Evolutionary conservation across 805 yeast species (phyloP), one percentile per base, ranked within the genome.

Genomic region (Yamadazyma tumulicola): DNA sequence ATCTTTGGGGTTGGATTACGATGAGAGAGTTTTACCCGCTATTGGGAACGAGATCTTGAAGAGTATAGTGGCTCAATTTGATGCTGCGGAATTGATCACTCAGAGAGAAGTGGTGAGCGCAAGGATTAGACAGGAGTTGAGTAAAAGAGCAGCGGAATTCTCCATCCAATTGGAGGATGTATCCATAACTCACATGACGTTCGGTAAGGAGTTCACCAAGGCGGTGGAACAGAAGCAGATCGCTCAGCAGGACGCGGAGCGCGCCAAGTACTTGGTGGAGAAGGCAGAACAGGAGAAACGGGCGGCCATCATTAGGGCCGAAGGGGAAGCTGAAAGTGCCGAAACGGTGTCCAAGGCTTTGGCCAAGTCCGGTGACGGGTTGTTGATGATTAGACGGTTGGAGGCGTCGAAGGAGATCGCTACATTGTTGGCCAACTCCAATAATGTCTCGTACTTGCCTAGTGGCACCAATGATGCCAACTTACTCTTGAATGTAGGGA

Each of bases 321-420:
- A 93, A 65, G 98, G 97, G 66, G 98, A 93, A 67, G 98, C 98
- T 32, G 97, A 93, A 62, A 87, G 96, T 39, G 98, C 98, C 3
- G 97, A 93, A 41, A 80, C 80, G 42, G 93, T 93, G 43, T 87
- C 96, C 22, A 85, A 81, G 62, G 97, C 97, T 4, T 75, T 93
- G 47, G 77, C 81, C 35, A 89, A 88, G 68, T 88, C 94, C 16
- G 98, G 98, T 59, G 97, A 93, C 55, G 97, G 97, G 47, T 72
- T 93, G 49, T 72, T 93, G 55, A 75, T 85, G 69, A 89, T 93
- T 51, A 79, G 98, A 74, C 78, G 97, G 67, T 78, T 93, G 48
- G 98, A 93, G 59, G 97, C 98, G 1, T 85, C 96, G 21, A 88
- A 86, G 68, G 97, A 89, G 45, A 93, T 93, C 61, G 98, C 98